These are phyloP conservation scores for Drosera spatulata DNA, from an alignment of 179 eudicot species.

Conservation along the genomic window DNA sequence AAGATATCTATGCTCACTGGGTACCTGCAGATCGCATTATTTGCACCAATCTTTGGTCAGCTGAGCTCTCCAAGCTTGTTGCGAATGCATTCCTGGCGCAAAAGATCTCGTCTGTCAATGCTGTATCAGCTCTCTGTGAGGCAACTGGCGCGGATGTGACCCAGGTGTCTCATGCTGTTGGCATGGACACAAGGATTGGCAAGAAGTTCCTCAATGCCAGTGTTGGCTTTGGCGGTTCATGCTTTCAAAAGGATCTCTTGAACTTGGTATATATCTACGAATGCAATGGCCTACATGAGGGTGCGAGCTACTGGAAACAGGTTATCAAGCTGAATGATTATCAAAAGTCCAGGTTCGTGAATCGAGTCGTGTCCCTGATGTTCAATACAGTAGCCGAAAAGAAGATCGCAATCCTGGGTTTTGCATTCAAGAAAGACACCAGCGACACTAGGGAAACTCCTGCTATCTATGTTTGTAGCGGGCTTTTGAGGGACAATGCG, in stretches of 20 bases:
- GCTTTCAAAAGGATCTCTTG: slow-evolving; percentile 40
- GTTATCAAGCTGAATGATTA: slow-evolving; percentile 39
- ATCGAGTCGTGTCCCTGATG: slow-evolving; percentile 39
- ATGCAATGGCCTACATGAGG: slow-evolving; percentile 43
- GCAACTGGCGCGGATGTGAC: slow-evolving; percentile 42
- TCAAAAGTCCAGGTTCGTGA: slow-evolving; percentile 40
- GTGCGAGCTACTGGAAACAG: slow-evolving; percentile 45
- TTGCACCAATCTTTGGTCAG: slow-evolving; percentile 46
- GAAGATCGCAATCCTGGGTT: slow-evolving; percentile 38
- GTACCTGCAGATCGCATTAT: slow-evolving; percentile 39
- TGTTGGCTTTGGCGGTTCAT: no score
- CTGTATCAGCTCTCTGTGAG: no score
- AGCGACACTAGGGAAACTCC: slow-evolving; percentile 46
- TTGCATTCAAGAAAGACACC: no score
- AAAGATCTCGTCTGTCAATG: no score
- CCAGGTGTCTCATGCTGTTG: slow-evolving; percentile 38
- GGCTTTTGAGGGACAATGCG: slow-evolving; percentile 38
- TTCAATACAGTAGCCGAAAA: slow-evolving; percentile 37
- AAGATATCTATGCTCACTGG: slow-evolving; percentile 45
- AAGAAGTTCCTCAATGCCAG: slow-evolving; percentile 34
- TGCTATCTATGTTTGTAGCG: slow-evolving; percentile 43
- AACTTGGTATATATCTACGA: slow-evolving; percentile 46
- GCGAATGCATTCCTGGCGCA: slow-evolving; percentile 45
- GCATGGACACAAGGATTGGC: slow-evolving; percentile 41
- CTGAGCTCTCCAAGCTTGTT: slow-evolving; percentile 41